Conservation (phyloP, 805 yeast genomes). For the Ogataea nitratoaversa region DNA sequence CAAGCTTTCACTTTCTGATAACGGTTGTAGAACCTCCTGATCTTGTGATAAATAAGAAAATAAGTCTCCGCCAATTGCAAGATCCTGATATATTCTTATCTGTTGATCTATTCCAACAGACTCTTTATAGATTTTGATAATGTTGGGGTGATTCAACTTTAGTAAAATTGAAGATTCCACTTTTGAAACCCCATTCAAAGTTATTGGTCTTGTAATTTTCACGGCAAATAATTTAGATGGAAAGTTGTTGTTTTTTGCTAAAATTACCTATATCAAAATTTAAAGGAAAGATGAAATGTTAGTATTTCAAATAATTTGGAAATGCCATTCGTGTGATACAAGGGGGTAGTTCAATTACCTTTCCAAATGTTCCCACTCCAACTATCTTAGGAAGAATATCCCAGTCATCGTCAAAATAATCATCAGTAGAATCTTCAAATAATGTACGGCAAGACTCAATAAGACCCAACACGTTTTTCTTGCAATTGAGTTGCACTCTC, state of each 20-base stretch:
- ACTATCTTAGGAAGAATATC: slow-evolving; percentile 35
- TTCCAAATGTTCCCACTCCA: slow-evolving; percentile 59
- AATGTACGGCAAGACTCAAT: background rate
- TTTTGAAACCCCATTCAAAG: slow-evolving; percentile 27
- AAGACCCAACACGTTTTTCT: slow-evolving; percentile 8
- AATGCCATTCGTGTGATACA: background rate
- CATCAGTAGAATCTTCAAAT: slow-evolving; percentile 13
- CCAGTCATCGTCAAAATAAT: slow-evolving; percentile 36
- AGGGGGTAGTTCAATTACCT: slow-evolving; percentile 31
- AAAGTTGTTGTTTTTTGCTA: slow-evolving; percentile 27
- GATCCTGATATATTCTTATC: slow-evolving; percentile 87
- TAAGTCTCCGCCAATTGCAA: slow-evolving; percentile 94
- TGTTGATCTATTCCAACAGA: slow-evolving; percentile 66
- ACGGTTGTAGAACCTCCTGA: slow-evolving; percentile 32
- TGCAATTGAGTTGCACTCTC: slow-evolving; percentile 12
- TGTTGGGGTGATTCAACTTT: slow-evolving; percentile 82
- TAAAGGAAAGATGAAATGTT: slow-evolving; percentile 4
- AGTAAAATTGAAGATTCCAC: slow-evolving; percentile 50
- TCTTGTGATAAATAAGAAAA: slow-evolving; percentile 84
- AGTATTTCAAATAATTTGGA: background rate
- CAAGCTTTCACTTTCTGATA: slow-evolving; percentile 53
- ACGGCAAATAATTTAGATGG: slow-evolving; percentile 41
- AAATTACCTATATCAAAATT: slow-evolving; percentile 23
- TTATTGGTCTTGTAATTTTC: slow-evolving; percentile 29
- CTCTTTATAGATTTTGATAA: slow-evolving; percentile 74